phyloP scores from a whole-genome alignment of 1,284 basidiomycete genomes.

The Cutaneotrichosporon arboriforme region DNA sequence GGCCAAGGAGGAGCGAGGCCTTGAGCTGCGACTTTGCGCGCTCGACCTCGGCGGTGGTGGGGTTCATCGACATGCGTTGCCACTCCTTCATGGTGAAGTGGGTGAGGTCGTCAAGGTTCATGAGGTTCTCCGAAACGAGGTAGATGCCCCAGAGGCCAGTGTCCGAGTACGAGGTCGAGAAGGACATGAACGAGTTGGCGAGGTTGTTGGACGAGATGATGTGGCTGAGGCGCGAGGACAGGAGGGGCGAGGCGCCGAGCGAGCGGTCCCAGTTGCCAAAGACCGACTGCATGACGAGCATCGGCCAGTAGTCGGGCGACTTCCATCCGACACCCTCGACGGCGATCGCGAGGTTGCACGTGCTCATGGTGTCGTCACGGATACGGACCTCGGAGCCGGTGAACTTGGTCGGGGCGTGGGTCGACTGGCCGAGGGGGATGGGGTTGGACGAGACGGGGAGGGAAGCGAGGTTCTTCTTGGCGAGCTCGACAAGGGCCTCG shows the following conservation, averaged over 20 bases:
- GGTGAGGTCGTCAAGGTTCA: conserved; percentile 85
- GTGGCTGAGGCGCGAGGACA: conserved; percentile 86
- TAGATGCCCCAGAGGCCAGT: conserved; percentile 99
- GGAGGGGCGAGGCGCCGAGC: conserved; percentile 81
- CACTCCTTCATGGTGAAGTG: conserved; percentile 97
- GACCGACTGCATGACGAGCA: conserved; percentile 97
- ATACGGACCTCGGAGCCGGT: conserved; percentile 93
- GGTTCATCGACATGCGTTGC: conserved; percentile 89
- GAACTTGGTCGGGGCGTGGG: conserved; percentile 72
- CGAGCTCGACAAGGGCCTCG: conserved; percentile 85
- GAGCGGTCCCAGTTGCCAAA: conserved; percentile 99
- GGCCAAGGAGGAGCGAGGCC: conserved; percentile 79
- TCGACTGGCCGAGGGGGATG: conserved; percentile 74
- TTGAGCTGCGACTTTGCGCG: conserved; percentile 97
- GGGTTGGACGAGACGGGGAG: conserved; percentile 85
- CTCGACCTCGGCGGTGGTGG: conserved; percentile 82
- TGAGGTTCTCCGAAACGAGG: conserved; percentile 85
- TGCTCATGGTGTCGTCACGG: conserved; percentile 84
- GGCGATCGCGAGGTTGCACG: conserved; percentile 90
- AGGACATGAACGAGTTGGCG: conserved; percentile 99
- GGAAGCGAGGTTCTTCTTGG: conserved; percentile 84
- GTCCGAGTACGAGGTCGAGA: conserved; percentile 99
- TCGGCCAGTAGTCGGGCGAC: conserved; percentile 97
- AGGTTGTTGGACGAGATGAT: conserved; percentile 91
- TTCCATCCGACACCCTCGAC: conserved; percentile 98